Conservation (phyloP, 768 basidiomycete species). For the Termitomyces sp. region DNA sequence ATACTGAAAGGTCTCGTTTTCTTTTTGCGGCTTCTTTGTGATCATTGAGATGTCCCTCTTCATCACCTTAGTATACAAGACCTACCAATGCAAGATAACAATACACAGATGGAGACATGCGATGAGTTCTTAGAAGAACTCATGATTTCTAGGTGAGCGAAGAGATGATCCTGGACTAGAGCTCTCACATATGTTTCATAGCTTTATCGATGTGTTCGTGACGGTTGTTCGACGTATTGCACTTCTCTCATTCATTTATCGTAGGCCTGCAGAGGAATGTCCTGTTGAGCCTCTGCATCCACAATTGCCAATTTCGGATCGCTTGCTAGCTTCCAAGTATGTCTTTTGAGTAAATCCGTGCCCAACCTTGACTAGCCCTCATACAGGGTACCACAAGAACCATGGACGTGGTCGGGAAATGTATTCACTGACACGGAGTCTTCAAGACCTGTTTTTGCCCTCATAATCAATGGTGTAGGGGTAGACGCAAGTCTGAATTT, state of each 20-base stretch:
- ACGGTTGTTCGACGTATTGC: constrained; percentile 13
- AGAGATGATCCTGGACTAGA: not conserved
- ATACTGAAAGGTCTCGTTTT: not conserved
- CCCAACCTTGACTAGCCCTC: not conserved
- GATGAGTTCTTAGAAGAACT: not conserved
- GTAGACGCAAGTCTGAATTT: constrained; percentile 38
- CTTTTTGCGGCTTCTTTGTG: not conserved
- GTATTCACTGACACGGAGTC: constrained; percentile 36
- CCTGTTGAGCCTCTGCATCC: constrained; percentile 18
- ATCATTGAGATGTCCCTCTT: not conserved
- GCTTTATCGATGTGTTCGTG: constrained; percentile 15
- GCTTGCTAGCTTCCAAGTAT: constrained; percentile 2
- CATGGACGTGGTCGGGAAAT: constrained; percentile 63
- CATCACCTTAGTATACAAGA: not conserved
- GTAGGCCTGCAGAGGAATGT: constrained; percentile 18
- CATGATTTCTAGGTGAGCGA: not conserved
- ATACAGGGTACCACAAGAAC: constrained; percentile 33
- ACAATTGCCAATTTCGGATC: constrained; percentile 9
- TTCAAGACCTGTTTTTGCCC: constrained; percentile 42
- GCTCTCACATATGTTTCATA: not conserved
- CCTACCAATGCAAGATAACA: not conserved
- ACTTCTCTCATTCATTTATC: not conserved
- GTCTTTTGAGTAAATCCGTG: constrained; percentile 5
- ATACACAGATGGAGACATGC: not conserved
- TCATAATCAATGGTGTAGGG: constrained; percentile 40